Conservation (phyloP, 495 filamentous ascomycete genomes). For the Cercophora scortea region DNA sequence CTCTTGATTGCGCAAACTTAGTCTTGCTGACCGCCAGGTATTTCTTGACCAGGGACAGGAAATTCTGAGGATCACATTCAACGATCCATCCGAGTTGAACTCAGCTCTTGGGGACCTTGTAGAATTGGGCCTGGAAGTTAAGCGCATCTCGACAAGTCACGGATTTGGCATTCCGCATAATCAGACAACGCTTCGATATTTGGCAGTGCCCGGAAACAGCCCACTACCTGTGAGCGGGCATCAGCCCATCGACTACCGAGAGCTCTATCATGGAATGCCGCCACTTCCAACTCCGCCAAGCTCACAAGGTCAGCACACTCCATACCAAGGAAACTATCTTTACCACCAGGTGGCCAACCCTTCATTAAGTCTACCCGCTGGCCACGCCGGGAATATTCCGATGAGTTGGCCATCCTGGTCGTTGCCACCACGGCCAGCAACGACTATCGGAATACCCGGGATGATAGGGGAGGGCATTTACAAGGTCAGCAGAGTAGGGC, state of each 20-base stretch:
- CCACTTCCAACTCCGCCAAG: background rate
- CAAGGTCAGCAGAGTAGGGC: constrained; percentile 18
- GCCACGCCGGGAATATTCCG: background rate
- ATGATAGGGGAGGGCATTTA: constrained; percentile 19
- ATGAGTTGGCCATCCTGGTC: constrained; percentile 3
- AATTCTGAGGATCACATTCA: constrained; percentile 10
- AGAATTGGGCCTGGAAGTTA: constrained; percentile 4
- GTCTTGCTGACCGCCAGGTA: background rate
- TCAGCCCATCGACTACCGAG: background rate
- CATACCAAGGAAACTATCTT: background rate
- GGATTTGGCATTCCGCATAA: background rate
- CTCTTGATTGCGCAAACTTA: background rate
- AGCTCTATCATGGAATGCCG: background rate
- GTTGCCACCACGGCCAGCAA: constrained; percentile 9
- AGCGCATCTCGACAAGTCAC: background rate
- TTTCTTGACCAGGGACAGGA: background rate
- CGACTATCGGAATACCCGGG: constrained; percentile 12
- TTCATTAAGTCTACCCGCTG: constrained; percentile 11
- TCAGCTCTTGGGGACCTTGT: constrained; percentile 7
- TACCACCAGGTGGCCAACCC: background rate
- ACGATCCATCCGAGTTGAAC: constrained; percentile 8
- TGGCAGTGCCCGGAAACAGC: background rate
- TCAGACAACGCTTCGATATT: background rate
- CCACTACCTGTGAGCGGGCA: background rate
- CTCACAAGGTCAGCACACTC: background rate